A percentile compares a stretch with the other conserved stretches of the same genome.
Evolutionary conservation across 192 early-diverging fungal species (phyloP).

Genomic region (Backusella mclennaniae): DNA sequence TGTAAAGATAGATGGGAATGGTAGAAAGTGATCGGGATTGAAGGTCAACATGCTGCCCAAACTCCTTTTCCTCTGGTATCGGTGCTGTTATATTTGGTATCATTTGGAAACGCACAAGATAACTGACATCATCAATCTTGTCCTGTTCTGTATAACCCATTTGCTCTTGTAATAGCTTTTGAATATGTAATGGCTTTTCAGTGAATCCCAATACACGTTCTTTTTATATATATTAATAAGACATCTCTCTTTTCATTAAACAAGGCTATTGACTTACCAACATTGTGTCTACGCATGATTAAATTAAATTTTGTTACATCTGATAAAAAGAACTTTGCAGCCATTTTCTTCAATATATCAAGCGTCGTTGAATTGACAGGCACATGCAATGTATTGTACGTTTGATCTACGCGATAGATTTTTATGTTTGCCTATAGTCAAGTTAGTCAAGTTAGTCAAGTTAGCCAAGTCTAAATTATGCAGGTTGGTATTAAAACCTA

Average conservation of each 20-base stretch:
- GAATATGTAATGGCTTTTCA: slow-evolving; percentile 75
- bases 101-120: slow-evolving; percentile 77
- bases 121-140: slow-evolving; percentile 75
- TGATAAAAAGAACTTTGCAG: slow-evolving; percentile 80
- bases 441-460: background rate
- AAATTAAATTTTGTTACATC: slow-evolving; percentile 53
- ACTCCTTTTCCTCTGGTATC: slow-evolving; percentile 43
- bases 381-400: slow-evolving; percentile 76
- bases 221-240: slow-evolving; percentile 29
- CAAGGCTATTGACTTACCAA: slow-evolving; percentile 4
- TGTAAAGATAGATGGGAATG: slow-evolving; percentile 76
- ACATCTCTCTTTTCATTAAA: background rate
- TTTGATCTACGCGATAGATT: slow-evolving; percentile 77
- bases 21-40: slow-evolving; percentile 71
- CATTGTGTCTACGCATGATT: slow-evolving; percentile 20
- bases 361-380: slow-evolving; percentile 63
- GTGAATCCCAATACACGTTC: slow-evolving; percentile 69
- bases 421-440: slow-evolving; percentile 58
- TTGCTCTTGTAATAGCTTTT: slow-evolving; percentile 68
- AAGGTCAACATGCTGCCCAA: slow-evolving; percentile 64
- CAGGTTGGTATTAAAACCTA: slow-evolving; percentile 17
- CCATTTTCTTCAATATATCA: slow-evolving; percentile 70
- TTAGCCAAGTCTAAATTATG: slow-evolving; percentile 1
- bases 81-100: slow-evolving; percentile 37
- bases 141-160: slow-evolving; percentile 79